Conservation (phyloP, 495 filamentous ascomycete species). For the Melanomma pulvis-pyrius region DNA sequence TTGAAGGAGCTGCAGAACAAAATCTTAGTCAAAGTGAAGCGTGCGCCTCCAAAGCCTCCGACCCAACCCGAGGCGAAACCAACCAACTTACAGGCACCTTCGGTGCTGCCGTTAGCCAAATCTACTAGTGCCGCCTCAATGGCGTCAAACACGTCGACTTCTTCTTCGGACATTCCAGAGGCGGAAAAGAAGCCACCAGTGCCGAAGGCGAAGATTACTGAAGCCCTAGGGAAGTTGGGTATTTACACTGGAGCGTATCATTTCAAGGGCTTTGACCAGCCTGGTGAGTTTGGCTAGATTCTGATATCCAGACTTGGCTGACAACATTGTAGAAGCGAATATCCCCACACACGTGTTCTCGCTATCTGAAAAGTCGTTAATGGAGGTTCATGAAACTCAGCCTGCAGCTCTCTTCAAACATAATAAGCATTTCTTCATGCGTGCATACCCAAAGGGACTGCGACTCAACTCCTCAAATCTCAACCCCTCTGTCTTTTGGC, state of each 20-base stretch:
- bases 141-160: constrained; percentile 10
- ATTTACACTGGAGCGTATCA: constrained; percentile 81
- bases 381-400: constrained; percentile 66
- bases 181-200: constrained; percentile 41
- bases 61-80: constrained; percentile 31
- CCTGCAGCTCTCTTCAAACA: constrained; percentile 70
- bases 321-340: constrained; percentile 55
- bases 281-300: constrained; percentile 47
- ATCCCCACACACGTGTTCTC: constrained; percentile 87
- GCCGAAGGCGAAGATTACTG: constrained; percentile 69
- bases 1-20: constrained; percentile 68
- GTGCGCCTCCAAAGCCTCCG: constrained; percentile 54
- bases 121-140: constrained; percentile 6
- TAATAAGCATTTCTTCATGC: constrained; percentile 81
- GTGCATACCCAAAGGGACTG: constrained; percentile 82
- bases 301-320: not conserved
- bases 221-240: constrained; percentile 71
- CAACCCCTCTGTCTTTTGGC: constrained; percentile 82
- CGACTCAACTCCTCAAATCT: constrained; percentile 83
- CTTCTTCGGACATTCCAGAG: constrained; percentile 34
- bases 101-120: constrained; percentile 2
- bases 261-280: constrained; percentile 69
- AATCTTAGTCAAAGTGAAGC: constrained; percentile 92
- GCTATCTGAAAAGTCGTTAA: constrained; percentile 76
- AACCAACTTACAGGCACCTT: constrained; percentile 20